Percentiles rank a stretch among this genome's conserved stretches.
phyloP scores from a whole-genome alignment of 768 basidiomycete genomes.

The Panaeolus cyanescens region DNA sequence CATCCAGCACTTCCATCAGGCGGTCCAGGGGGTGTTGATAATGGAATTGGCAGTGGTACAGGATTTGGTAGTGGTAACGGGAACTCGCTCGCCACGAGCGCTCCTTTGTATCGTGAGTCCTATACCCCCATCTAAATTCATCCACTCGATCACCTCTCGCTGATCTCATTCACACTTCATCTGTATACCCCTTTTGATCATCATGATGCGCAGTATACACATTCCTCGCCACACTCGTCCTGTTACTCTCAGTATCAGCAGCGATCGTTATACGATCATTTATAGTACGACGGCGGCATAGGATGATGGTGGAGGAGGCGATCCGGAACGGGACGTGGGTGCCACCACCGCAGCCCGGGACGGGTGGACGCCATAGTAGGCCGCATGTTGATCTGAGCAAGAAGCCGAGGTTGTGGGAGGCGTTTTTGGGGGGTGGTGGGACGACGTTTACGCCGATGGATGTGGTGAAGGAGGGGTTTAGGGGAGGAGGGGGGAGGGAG shows the following conservation, averaged over 20 bases:
- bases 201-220: slow-evolving; percentile 44
- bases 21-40: not conserved
- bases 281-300: slow-evolving; percentile 61
- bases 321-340: slow-evolving; percentile 67
- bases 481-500: not conserved
- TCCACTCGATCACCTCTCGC: not conserved
- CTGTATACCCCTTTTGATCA: not conserved
- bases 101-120: not conserved
- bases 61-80: not conserved
- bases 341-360: slow-evolving; percentile 33
- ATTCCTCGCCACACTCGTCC: slow-evolving; percentile 65
- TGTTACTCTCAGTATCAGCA: slow-evolving; percentile 66
- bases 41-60: not conserved
- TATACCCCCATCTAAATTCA: not conserved
- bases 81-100: not conserved
- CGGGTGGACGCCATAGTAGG: slow-evolving; percentile 12
- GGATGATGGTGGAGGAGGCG: slow-evolving; percentile 60
- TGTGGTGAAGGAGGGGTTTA: slow-evolving; percentile 1
- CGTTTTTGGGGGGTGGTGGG: slow-evolving; percentile 33
- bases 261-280: slow-evolving; percentile 69
- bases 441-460: slow-evolving; percentile 3
- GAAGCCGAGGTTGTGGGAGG: slow-evolving; percentile 53
- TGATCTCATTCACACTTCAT: not conserved
- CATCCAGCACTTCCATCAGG: not conserved
- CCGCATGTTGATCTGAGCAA: slow-evolving; percentile 39